Conservation (phyloP, 805 yeast genomes). For the Nakazawaea populi region DNA sequence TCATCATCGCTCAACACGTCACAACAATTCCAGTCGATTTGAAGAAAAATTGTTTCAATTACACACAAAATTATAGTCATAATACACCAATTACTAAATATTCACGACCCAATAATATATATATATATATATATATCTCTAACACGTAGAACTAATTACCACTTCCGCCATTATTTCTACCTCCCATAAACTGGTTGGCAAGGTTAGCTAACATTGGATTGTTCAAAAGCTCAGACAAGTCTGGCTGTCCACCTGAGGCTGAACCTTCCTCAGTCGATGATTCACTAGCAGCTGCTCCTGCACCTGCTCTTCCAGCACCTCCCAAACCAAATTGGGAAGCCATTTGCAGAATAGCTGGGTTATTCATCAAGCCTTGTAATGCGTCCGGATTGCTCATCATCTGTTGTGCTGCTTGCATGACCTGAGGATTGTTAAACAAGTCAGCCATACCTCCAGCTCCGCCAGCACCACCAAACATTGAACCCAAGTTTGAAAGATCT, state of each 20-base stretch:
- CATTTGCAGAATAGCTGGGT: constrained; percentile 80
- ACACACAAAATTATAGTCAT: no score
- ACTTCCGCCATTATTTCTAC: constrained; percentile 22
- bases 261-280: not conserved
- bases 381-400: constrained; percentile 85
- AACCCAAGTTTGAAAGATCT: constrained; percentile 54
- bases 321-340: constrained; percentile 73
- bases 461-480: constrained; percentile 58
- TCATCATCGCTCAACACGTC: not conserved
- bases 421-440: constrained; percentile 84
- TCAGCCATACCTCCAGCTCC: constrained; percentile 66
- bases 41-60: no score
- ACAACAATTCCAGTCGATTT: not conserved
- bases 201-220: constrained; percentile 72
- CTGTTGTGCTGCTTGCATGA: constrained; percentile 83
- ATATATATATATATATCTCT: not conserved
- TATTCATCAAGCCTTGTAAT: constrained; percentile 64
- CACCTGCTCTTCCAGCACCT: constrained; percentile 30
- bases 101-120: no score
- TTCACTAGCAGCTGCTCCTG: not conserved
- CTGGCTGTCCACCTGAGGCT: constrained; percentile 31
- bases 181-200: constrained; percentile 69
- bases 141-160: not conserved
- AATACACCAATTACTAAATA: no score
- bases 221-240: constrained; percentile 66